Base-by-base conservation (phyloP, 768 basidiomycete species). In the Polyporus arcularius region DNA sequence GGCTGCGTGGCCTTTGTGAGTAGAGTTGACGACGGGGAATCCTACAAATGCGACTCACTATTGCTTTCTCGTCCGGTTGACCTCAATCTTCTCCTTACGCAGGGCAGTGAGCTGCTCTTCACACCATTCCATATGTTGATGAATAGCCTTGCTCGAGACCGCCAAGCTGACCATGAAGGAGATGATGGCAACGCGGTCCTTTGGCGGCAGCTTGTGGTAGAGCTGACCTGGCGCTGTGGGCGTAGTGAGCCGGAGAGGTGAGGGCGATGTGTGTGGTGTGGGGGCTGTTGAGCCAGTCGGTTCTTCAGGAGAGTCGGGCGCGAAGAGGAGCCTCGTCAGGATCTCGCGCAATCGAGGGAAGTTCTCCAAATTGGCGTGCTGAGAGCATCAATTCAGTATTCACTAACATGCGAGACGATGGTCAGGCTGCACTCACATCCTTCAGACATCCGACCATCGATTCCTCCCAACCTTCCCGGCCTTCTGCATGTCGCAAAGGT, bases 41-140 rank as follows among this genome's bases (percentile, higher is more conserved):
- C 10, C 9, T 16, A 16, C 40, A 41, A 28, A 12, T 15, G 41
- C n/a, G 15, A 55, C 94, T 77, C 73, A 96, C 96, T 87, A 82
- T 71, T 89, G 87, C 74, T 93, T 96, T 76, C 90, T 90, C 68
- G 88, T 79, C 60, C 96, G 83, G 75, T 97, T 97, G 62, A 95
- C 86, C 63, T 98, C 97, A 35, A 96, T 94, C 73, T 96, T 92
- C 73, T 96, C 93, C 75, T 98, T 99, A 64, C 97, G 78, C 38
- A 97, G 79, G 30, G 95, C 92, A 9, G 97, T 98, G 63, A 99
- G 74, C 64, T 90, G 88, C 67, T 90, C 85, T 69, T 96, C 94
- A 68, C 92, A 93, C 47, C 85, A 83, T 68, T 99, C 97, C 85
- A 98, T 90, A 68, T 93, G 91, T 5, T 82, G 75, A 70, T 95